Evolutionary conservation across 805 yeast species (phyloP).

Genomic region (Wickerhamiella musiphila): DNA sequence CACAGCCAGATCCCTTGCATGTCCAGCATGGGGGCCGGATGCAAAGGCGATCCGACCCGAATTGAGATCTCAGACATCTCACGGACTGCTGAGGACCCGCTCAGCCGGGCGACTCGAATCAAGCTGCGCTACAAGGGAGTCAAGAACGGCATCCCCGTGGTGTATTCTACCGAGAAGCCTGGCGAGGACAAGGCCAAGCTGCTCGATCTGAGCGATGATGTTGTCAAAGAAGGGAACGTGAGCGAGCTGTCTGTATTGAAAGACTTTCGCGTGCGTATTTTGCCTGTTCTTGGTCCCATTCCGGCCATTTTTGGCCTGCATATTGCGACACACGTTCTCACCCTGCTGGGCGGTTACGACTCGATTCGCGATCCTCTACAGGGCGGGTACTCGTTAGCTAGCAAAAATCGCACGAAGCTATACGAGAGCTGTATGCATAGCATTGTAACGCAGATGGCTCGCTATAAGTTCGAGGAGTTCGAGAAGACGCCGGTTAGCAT

Average conservation of each 20-base stretch:
- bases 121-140: conserved; percentile 70
- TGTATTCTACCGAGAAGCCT: conserved; percentile 90
- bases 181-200: conserved; percentile 84
- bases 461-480: conserved; percentile 47
- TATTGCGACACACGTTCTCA: conserved; percentile 67
- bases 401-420: conserved; percentile 68
- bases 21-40: conserved; percentile 94
- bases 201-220: conserved; percentile 71
- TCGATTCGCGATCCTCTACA: conserved; percentile 22
- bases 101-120: conserved; percentile 74
- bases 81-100: conserved; percentile 82
- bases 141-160: conserved; percentile 58
- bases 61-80: conserved; percentile 79
- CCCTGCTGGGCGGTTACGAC: conserved; percentile 72
- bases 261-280: conserved; percentile 82
- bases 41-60: conserved; percentile 89
- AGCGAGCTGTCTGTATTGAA: conserved; percentile 73
- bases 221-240: conserved; percentile 63
- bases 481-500: conserved; percentile 51
- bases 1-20: conserved; percentile 46
- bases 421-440: conserved; percentile 73
- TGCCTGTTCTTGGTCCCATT: conserved; percentile 93
- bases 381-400: conserved; percentile 67
- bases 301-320: conserved; percentile 94
- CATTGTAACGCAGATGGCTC: conserved; percentile 70